Evolutionary conservation across 345 rosid species (phyloP), one percentile per base, ranked within the genome.

Genomic region (Eutrema yunnanense): DNA sequence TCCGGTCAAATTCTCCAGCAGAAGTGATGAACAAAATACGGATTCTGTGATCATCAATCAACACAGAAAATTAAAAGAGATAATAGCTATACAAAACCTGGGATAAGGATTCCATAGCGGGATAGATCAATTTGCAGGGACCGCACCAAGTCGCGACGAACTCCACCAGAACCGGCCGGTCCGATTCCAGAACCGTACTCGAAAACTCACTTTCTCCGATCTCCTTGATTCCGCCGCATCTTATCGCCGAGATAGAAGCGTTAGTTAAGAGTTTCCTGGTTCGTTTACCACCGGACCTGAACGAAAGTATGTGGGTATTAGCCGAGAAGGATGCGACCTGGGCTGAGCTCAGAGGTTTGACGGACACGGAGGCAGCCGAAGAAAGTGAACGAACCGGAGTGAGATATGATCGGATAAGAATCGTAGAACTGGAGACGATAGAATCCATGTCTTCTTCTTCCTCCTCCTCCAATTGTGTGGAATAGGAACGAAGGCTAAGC

Each of bases 131-230:
- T 50, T 92, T 90, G 81, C 97, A 92, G 6, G 97, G 96, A 26
- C 97, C 97, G 54, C 97, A 92, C 97, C 97, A 89, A 62, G 70
- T 81, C 51, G 97, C 97, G 3, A 92, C 89, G 82, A 92, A 92
- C 82, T 89, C 96, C 4, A 92, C 92, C 11, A 88, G 84, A 72
- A 91, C 91, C 59, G 93, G 96, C 67, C 87, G 83, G 59, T 85
- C 86, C 33, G 90, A 81, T 71, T 82, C 78, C 66, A 89, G 67
- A 51, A 89, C 97, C 57, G 81, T 77, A 63, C 81, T 81, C 46
- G 75, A 59, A 63, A 91, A 89, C 79, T 84, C 86, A 29, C 56
- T 81, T 69, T 92, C 85, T 6, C 73, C 82, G 2, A 86, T 85
- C 84, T 85, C 91, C 50, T 73, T 71, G 42, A 92, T 82, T 52